Percentiles rank a stretch among this genome's conserved stretches.
Evolutionary conservation across 1,284 basidiomycete genomes (phyloP).

Genomic region (Cronartium quercuum): DNA sequence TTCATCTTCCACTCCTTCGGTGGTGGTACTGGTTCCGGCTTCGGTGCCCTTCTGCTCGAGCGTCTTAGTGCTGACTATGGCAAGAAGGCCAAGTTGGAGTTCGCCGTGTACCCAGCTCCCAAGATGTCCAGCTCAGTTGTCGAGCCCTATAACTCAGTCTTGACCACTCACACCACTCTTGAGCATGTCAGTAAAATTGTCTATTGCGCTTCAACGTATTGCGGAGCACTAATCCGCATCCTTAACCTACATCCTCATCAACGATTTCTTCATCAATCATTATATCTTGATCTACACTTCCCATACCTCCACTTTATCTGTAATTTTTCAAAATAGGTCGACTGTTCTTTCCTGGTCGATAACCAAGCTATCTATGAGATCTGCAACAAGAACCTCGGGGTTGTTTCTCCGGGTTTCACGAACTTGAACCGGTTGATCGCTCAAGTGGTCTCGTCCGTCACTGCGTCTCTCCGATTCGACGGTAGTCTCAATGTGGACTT

Average conservation of each 20-base stretch:
- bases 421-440: conserved; percentile 97
- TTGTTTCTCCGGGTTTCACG: conserved; percentile 78
- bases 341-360: conserved; percentile 47
- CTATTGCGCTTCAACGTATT: too few relatives aligned
- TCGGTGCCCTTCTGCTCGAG: conserved; percentile 94
- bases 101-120: conserved; percentile 94
- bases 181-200: conserved; percentile 67
- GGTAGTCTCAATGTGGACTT: conserved; percentile 97
- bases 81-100: conserved; percentile 99
- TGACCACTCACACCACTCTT: conserved; percentile 97
- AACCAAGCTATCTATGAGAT: conserved; percentile 81
- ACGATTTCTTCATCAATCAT: background rate
- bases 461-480: conserved; percentile 93
- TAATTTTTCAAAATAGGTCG: too few relatives aligned
- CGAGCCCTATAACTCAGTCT: conserved; percentile 98
- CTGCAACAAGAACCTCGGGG: conserved; percentile 89
- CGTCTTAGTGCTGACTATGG: conserved; percentile 95
- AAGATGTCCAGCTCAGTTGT: conserved; percentile 93
- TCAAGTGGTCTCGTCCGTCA: conserved; percentile 88
- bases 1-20: conserved; percentile 99
- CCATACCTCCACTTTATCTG: too few relatives aligned
- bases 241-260: too few relatives aligned
- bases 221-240: too few relatives aligned
- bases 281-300: background rate
- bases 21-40: conserved; percentile 98